phyloP scores from a whole-genome alignment of 768 basidiomycete species.

The Suillus variegatus region DNA sequence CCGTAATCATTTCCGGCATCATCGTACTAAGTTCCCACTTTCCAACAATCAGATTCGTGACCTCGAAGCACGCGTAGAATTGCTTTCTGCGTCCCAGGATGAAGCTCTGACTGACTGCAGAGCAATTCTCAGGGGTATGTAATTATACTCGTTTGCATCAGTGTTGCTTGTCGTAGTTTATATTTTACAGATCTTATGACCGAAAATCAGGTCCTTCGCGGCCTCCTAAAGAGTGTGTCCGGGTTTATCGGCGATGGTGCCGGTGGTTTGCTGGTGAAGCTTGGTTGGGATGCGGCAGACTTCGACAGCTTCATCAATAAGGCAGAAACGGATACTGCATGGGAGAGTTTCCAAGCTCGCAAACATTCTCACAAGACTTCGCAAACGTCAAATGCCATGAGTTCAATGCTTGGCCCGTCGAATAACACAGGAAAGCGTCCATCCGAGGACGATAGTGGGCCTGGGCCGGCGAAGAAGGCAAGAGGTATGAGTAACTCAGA shows the following conservation, averaged over 20 bases:
- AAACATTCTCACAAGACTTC: conserved; percentile 43
- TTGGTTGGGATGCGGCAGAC: conserved; percentile 77
- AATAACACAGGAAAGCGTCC: conserved; percentile 22
- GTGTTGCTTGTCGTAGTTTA: conserved; percentile 9
- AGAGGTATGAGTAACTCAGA: conserved; percentile 43
- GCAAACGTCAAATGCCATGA: conserved; percentile 29
- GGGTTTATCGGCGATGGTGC: conserved; percentile 87
- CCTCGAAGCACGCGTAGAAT: conserved; percentile 93
- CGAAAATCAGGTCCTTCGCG: conserved; percentile 85
- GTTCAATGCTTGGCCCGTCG: conserved; percentile 33
- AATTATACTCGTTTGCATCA: not conserved
- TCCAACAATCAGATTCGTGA: conserved; percentile 73
- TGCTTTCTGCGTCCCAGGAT: conserved; percentile 90
- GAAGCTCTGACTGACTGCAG: conserved; percentile 83
- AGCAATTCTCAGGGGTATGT: conserved; percentile 73
- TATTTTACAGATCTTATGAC: conserved; percentile 70
- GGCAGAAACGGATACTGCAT: conserved; percentile 91
- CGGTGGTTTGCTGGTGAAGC: conserved; percentile 72
- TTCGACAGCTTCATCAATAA: conserved; percentile 83
- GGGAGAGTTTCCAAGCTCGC: conserved; percentile 82
- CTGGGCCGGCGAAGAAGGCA: conserved; percentile 50
- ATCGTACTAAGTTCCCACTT: conserved; percentile 10
- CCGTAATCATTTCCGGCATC: not conserved
- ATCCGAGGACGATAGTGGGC: conserved; percentile 31
- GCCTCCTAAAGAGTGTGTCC: conserved; percentile 72